Conservation (phyloP, 2,329 filamentous ascomycete genomes). For the Fusarium subglutinans region DNA sequence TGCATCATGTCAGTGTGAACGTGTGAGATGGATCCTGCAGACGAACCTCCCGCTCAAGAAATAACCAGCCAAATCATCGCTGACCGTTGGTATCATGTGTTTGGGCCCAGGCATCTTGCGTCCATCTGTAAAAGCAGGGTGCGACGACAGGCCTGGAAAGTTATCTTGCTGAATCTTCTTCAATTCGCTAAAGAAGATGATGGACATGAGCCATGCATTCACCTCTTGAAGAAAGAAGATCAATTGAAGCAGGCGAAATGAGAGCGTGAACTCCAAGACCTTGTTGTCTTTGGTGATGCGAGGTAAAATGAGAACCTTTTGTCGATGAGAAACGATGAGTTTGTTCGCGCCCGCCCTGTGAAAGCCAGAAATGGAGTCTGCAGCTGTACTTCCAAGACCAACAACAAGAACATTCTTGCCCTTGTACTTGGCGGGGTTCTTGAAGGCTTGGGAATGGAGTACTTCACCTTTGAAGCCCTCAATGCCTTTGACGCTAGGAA, state of each 20-base stretch:
- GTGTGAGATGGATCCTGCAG: accelerated
- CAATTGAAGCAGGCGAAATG: not conserved
- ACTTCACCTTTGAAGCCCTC: constrained; percentile 1
- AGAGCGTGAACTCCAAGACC: not conserved
- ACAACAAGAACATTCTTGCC: not conserved
- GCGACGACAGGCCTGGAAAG: not conserved
- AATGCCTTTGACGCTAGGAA: not conserved
- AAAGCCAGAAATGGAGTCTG: not conserved
- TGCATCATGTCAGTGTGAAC: not conserved
- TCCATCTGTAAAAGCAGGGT: not conserved
- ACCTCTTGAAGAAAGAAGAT: not conserved
- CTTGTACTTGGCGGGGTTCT: not conserved
- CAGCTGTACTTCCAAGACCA: not conserved
- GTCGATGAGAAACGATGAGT: not conserved
- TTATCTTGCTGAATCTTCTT: not conserved
- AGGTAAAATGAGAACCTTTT: not conserved
- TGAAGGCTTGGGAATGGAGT: constrained; percentile 9
- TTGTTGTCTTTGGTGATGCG: not conserved
- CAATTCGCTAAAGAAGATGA: not conserved
- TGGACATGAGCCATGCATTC: not conserved
- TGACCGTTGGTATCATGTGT: not conserved
- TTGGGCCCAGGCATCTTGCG: not conserved
- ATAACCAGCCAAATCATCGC: not conserved
- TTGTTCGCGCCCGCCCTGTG: not conserved
- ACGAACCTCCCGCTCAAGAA: not conserved